phyloP scores from a whole-genome alignment of 352 stramenopile species.

The Globisporangium rhizosaccharum region DNA sequence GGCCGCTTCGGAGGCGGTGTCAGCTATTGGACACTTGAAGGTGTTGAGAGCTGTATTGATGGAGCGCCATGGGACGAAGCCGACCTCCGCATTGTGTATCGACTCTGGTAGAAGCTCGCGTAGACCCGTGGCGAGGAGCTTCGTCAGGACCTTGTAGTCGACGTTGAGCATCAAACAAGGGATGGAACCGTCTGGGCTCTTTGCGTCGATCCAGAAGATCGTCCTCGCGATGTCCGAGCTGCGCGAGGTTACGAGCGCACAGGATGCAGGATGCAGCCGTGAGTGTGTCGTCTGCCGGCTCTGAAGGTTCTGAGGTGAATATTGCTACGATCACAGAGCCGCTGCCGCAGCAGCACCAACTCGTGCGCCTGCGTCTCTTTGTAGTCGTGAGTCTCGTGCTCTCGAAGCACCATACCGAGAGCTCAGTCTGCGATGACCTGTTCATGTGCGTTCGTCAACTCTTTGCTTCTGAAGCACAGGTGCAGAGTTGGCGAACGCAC shows the following conservation, averaged over 20 bases:
- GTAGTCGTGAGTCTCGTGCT: constrained; percentile 54
- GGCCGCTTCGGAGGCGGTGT: too few species aligned
- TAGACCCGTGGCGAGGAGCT: too few species aligned
- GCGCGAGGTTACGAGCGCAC: constrained; percentile 6
- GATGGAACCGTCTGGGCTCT: constrained; percentile 12
- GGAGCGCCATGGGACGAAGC: too few species aligned
- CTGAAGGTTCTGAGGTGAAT: neutral
- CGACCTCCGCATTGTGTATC: too few species aligned
- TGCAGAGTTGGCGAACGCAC: too few species aligned
- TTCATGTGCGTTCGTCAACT: constrained; percentile 46
- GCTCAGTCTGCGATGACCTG: constrained; percentile 37
- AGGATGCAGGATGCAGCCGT: neutral
- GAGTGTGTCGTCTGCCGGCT: neutral
- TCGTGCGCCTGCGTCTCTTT: constrained; percentile 17
- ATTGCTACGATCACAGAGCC: neutral
- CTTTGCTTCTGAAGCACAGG: constrained; percentile 39
- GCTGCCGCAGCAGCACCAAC: neutral
- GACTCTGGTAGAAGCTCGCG: too few species aligned
- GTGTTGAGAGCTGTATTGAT: too few species aligned
- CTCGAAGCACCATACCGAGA: constrained; percentile 33
- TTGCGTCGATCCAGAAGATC: constrained; percentile 41
- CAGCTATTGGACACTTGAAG: too few species aligned
- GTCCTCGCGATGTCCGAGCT: constrained; percentile 6
- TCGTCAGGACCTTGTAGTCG: too few species aligned
- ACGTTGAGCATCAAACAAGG: too few species aligned